Percentiles rank a stretch among this genome's conserved stretches.
Evolutionary conservation across 2,329 filamentous ascomycete genomes (phyloP).

Genomic region (Sporothrix euskadiensis): DNA sequence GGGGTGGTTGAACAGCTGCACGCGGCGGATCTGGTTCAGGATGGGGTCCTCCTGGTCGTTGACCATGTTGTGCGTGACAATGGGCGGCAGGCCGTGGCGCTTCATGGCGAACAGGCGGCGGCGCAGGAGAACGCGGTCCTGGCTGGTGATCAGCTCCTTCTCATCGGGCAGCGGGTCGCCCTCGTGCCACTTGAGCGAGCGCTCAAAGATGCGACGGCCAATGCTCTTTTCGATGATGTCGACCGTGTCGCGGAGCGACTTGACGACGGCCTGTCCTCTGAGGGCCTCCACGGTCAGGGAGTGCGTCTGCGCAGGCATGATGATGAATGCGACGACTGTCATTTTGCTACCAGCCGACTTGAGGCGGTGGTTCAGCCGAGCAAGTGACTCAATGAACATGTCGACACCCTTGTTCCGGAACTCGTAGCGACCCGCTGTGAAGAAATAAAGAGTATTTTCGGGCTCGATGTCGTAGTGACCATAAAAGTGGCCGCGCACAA

Average conservation of each 20-base stretch:
- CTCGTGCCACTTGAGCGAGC: conserved; percentile 92
- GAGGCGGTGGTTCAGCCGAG: conserved; percentile 88
- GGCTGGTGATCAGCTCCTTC: conserved; percentile 89
- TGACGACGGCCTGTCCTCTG: conserved; percentile 96
- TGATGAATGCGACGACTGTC: conserved; percentile 95
- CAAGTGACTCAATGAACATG: conserved; percentile 98
- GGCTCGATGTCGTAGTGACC: conserved; percentile 96
- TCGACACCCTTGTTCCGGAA: conserved; percentile 98
- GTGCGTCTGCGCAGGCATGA: conserved; percentile 96
- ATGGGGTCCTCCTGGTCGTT: conserved; percentile 93
- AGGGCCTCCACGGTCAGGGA: conserved; percentile 93
- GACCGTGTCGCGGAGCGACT: conserved; percentile 89
- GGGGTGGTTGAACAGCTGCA: conserved; percentile 95
- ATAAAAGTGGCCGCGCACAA: conserved; percentile 97
- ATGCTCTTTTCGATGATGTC: conserved; percentile 91
- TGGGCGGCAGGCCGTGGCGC: conserved; percentile 82
- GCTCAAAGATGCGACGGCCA: conserved; percentile 90
- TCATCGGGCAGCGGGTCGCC: conserved; percentile 91
- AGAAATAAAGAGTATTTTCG: conserved; percentile 96
- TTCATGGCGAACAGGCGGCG: conserved; percentile 97
- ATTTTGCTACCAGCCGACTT: conserved; percentile 83
- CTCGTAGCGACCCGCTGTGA: conserved; percentile 95
- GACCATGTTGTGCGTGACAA: conserved; percentile 98
- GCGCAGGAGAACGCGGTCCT: conserved; percentile 89
- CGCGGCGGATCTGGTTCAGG: conserved; percentile 90